Base-by-base conservation (phyloP, 2,329 filamentous ascomycete species). In the Alternaria conjuncta region DNA sequence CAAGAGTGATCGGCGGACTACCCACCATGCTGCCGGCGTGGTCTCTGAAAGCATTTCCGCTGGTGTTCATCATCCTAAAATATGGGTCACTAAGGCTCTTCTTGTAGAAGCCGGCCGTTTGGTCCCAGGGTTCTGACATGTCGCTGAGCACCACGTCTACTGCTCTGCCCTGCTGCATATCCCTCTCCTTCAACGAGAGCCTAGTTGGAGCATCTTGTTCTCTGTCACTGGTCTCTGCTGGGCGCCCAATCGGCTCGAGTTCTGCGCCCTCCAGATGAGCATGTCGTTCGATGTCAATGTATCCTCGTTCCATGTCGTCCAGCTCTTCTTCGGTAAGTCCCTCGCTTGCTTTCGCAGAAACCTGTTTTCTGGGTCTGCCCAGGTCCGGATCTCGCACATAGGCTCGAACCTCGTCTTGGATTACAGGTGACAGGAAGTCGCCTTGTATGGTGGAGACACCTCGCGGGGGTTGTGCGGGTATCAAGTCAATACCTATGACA, bases 1-100 rank as follows among this genome's bases (percentile, higher is more conserved):
- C 30, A 60, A 36, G 25, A 13, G 13, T 51, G 15, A 11, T 6
- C 23, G 9, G 20, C 30, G 23, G 12, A n/a, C 13, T 43, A 30
- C 90, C 78, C 82, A 97, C 95, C 93, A 99, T 98, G 82, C 94
- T 97, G 28, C 93, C 92, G 10, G 89, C 90, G 81, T 99, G 96
- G 81, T 99, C 96, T 69, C 90, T 89, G 77, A 97, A 96, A 20
- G 82, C 82, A 75, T 93, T 91, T 60, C 96, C 96, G 82, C 92
- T 97, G 73, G 95, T 97, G 82, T 99, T 99, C 94, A 97, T 97
- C 91, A 99, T 91, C 96, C 96, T 99, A 87, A 83, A 81, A 89
- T 96, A 96, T 69, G 94, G 93, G 88, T 96, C 92, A 95, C 90
- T 97, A 88, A 97, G 87, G 85, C 90, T 97, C 84, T 89, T 93